phyloP scores from a whole-genome alignment of 2,329 filamentous ascomycete species.

The Chrysoporthe puriensis region DNA sequence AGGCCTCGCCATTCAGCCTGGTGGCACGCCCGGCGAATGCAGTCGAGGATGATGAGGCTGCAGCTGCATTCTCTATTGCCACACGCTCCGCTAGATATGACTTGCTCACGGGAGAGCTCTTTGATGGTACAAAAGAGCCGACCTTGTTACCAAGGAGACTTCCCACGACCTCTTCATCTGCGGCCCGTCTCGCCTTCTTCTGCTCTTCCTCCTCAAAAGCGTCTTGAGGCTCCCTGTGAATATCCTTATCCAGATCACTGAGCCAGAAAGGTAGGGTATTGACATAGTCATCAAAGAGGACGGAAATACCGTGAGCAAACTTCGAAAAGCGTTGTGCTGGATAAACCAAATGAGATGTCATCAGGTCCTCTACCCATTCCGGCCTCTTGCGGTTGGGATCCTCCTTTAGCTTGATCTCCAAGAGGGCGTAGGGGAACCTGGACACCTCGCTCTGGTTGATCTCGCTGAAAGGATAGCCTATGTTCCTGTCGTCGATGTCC shows the following conservation, averaged over 20 bases:
- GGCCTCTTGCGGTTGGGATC: conserved; percentile 68
- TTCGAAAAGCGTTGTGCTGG: conserved; percentile 91
- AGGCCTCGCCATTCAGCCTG: conserved; percentile 14
- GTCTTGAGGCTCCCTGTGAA: conserved; percentile 86
- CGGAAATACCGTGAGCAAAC: conserved; percentile 91
- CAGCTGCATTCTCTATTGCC: conserved; percentile 31
- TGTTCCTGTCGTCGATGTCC: conserved; percentile 81
- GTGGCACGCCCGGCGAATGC: conserved; percentile 18
- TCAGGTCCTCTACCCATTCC: conserved; percentile 89
- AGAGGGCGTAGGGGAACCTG: conserved; percentile 84
- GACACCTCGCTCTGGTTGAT: conserved; percentile 91
- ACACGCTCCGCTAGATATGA: conserved; percentile 64
- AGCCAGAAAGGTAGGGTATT: conserved; percentile 98
- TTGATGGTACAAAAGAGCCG: conserved; percentile 60
- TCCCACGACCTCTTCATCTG: conserved; percentile 87
- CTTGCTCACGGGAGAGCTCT: conserved; percentile 69
- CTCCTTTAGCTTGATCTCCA: conserved; percentile 89
- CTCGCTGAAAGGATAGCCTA: conserved; percentile 85
- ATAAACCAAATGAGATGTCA: conserved; percentile 90
- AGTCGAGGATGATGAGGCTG: conserved; percentile 25
- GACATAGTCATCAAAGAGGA: conserved; percentile 92
- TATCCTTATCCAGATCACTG: conserved; percentile 87
- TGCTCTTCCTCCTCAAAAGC: conserved; percentile 93
- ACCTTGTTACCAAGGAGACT: conserved; percentile 73
- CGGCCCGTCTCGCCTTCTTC: conserved; percentile 76